Evolutionary conservation across 179 eudicot species (phyloP), one percentile per base, ranked within the genome.

Genomic region (Silene vulgaris): DNA sequence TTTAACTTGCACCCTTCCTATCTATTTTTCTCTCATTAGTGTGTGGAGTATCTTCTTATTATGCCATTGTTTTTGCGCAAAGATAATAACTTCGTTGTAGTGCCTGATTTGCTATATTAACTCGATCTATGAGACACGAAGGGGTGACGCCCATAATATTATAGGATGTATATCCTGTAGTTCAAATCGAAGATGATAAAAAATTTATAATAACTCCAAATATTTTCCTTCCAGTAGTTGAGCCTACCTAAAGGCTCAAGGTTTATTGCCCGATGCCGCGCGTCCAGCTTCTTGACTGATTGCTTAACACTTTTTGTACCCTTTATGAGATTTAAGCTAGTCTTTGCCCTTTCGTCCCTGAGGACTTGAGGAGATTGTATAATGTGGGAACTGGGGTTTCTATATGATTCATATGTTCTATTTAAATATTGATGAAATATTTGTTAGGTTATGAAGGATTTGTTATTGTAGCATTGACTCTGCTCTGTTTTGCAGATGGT

Each of bases 401-500:
- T n/a, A 48, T 50, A 23, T 50, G 61, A n/a, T 50, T 4, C 1
- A 54, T 20, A 13, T 71, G 63, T 17, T 17, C 8, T 14, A 28
- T 13, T 14, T 40, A 16, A 62, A 71, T n/a, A 54, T 29, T 20
- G 40, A 43, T n/a, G 60, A 57, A 14, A 71, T 12, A 71, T 56
- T 28, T 71, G 43, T 19, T 29, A n/a, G 61, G 28, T 0, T 16
- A 56, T n/a, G 3, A 26, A 12, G 8, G 1, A 35, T 16, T 13
- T 29, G 50, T 20, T 65, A 48, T 28, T 64, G 67, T 56, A 57
- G 19, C 32, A 21, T 43, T 45, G 72, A 52, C 17, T 72, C 48
- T 60, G 17, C 5, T 21, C 19, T 16, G 1, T 73, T 50, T 59
- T 85, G 80, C 94, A 96, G 99, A 96, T 96, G 99, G 99, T 96